Evolutionary conservation across 1,284 basidiomycete genomes (phyloP).

Genomic region (Puccinia horiana): DNA sequence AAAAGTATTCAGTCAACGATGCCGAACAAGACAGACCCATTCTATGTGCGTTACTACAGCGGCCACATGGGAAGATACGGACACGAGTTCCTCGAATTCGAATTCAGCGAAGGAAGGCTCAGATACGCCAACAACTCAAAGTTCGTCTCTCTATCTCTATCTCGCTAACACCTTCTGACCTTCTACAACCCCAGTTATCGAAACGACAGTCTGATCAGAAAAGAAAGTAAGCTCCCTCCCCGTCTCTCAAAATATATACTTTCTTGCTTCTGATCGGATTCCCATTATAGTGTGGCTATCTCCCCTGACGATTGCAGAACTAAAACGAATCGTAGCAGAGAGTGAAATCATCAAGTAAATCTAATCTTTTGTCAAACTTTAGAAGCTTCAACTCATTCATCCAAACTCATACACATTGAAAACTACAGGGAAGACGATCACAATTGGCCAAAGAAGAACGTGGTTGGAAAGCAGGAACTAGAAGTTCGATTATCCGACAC

Average conservation of each 20-base stretch:
- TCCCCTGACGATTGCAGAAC: constrained; percentile 83
- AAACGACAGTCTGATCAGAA: constrained; percentile 92
- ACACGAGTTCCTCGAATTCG: constrained; percentile 84
- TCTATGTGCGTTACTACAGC: constrained; percentile 45
- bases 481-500: constrained; percentile 92
- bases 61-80: constrained; percentile 54
- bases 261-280: constrained; percentile 12
- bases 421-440: constrained; percentile 87
- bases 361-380: background rate
- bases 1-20: background rate
- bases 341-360: constrained; percentile 94
- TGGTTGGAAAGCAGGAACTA: constrained; percentile 94
- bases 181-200: constrained; percentile 66
- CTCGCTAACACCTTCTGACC: background rate
- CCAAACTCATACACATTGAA: constrained; percentile 30
- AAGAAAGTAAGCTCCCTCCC: constrained; percentile 76
- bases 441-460: constrained; percentile 98
- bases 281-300: constrained; percentile 82
- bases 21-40: constrained; percentile 32
- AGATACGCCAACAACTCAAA: constrained; percentile 99
- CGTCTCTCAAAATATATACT: background rate
- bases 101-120: constrained; percentile 91
- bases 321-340: constrained; percentile 89
- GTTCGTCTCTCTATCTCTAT: constrained; percentile 49
- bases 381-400: constrained; percentile 2